A percentile compares a stretch with the other conserved stretches of the same genome.
These are phyloP conservation scores for Fraxinus velutina DNA, from an alignment of 305 asterid species.

Conservation along the genomic window DNA sequence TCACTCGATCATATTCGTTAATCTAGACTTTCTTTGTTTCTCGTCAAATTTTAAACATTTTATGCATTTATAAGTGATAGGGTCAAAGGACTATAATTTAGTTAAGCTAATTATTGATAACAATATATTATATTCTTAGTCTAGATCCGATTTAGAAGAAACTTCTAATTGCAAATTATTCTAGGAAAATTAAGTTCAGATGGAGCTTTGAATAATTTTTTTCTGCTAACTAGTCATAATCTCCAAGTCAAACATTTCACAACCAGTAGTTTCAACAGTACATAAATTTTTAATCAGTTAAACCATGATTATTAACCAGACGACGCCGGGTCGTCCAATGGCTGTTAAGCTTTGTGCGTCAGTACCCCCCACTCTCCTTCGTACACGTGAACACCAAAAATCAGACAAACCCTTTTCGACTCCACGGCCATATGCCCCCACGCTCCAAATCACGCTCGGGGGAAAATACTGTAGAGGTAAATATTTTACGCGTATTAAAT, in stretches of 20 bases:
- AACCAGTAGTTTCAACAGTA: neutral
- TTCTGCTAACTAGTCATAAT: neutral
- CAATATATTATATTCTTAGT: neutral
- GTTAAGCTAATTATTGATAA: neutral
- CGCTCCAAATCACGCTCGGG: neutral
- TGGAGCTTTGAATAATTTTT: neutral
- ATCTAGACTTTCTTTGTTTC: neutral
- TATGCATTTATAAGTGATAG: neutral
- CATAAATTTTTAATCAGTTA: neutral
- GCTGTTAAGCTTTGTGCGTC: neutral
- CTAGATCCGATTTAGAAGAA: neutral
- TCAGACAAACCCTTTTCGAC: neutral
- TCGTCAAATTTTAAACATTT: neutral
- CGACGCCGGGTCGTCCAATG: neutral
- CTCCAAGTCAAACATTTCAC: neutral
- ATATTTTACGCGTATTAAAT: slow-evolving; percentile 1
- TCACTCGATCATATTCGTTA: neutral
- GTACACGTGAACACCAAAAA: neutral
- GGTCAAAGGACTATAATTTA: neutral
- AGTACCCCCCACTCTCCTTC: neutral
- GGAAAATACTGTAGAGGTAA: neutral
- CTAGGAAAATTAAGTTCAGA: neutral
- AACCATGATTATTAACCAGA: neutral
- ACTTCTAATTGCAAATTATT: neutral
- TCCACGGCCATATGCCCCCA: neutral